A percentile compares a stretch with the other conserved stretches of the same genome.
These are phyloP conservation scores for Tetrahymena thermophila DNA, from an alignment of 73 alveolate species.

Conservation along the genomic window DNA sequence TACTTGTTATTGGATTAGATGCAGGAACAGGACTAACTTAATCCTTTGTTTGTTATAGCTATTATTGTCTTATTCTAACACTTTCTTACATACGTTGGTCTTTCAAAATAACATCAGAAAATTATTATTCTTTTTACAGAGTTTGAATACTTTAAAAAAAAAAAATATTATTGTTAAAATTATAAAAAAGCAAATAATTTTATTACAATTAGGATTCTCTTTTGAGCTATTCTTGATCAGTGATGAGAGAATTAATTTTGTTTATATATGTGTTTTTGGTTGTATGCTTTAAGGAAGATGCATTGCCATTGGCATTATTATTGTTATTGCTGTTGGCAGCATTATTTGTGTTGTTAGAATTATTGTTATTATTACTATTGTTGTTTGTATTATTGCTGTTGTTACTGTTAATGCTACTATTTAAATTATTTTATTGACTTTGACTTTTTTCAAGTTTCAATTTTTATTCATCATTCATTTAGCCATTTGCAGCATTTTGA, in stretches of 20 bases:
- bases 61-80: constrained; percentile 12
- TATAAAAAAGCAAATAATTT: neutral
- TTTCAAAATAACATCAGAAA: constrained; percentile 1
- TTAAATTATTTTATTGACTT: neutral
- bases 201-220: neutral
- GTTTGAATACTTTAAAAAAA: neutral
- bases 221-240: constrained; percentile 7
- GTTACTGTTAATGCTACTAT: neutral
- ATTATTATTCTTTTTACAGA: neutral
- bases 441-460: neutral
- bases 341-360: neutral
- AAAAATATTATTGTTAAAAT: neutral
- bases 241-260: constrained; percentile 17
- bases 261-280: constrained; percentile 30
- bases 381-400: neutral
- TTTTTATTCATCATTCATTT: neutral
- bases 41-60: neutral
- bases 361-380: neutral
- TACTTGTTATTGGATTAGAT: neutral
- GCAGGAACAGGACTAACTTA: neutral
- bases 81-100: constrained; percentile 8
- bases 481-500: neutral
- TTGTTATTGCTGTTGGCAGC: neutral
- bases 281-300: constrained; percentile 13
- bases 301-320: neutral